These are phyloP conservation scores for Globisporangium abappressorium DNA, from an alignment of 352 stramenopile genomes.

Conservation along the genomic window DNA sequence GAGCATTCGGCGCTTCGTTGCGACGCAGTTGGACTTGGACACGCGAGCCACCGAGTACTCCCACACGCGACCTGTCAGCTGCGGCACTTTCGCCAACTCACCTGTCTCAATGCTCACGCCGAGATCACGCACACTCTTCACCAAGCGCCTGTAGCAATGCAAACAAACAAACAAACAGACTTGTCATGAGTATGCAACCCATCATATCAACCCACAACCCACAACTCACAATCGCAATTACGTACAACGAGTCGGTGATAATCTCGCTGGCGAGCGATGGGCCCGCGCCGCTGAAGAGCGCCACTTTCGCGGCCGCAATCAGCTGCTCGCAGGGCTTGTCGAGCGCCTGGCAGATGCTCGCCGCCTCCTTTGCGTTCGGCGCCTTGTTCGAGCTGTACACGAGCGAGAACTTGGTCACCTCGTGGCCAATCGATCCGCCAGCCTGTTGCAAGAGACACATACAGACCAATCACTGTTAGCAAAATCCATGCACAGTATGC, in stretches of 20 bases:
- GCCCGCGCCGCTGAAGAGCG: slow-evolving; percentile 73
- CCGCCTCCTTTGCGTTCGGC: slow-evolving; percentile 57
- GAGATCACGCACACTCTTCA: slow-evolving; percentile 72
- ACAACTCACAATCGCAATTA: slow-evolving; percentile 6
- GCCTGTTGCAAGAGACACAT: slow-evolving; percentile 29
- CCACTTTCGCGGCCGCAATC: slow-evolving; percentile 67
- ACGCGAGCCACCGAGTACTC: slow-evolving; percentile 65
- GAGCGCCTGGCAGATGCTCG: slow-evolving; percentile 77
- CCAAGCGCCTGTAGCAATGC: slow-evolving; percentile 43
- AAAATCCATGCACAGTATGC: background rate
- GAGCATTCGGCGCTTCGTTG: slow-evolving; percentile 83
- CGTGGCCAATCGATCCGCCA: slow-evolving; percentile 59
- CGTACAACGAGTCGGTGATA: slow-evolving; percentile 62
- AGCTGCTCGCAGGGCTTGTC: slow-evolving; percentile 79
- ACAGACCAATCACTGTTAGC: background rate
- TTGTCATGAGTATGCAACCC: slow-evolving; percentile 10
- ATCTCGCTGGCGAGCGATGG: slow-evolving; percentile 77
- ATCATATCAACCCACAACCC: background rate
- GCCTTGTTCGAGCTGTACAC: slow-evolving; percentile 67
- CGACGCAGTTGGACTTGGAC: slow-evolving; percentile 86
- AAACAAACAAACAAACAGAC: background rate
- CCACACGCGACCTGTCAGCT: slow-evolving; percentile 82
- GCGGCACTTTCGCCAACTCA: slow-evolving; percentile 53
- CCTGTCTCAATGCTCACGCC: slow-evolving; percentile 37
- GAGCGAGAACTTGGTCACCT: slow-evolving; percentile 88